Evolutionary conservation across 2,329 filamentous ascomycete species (phyloP).

Genomic region (Cladosporium phlei): DNA sequence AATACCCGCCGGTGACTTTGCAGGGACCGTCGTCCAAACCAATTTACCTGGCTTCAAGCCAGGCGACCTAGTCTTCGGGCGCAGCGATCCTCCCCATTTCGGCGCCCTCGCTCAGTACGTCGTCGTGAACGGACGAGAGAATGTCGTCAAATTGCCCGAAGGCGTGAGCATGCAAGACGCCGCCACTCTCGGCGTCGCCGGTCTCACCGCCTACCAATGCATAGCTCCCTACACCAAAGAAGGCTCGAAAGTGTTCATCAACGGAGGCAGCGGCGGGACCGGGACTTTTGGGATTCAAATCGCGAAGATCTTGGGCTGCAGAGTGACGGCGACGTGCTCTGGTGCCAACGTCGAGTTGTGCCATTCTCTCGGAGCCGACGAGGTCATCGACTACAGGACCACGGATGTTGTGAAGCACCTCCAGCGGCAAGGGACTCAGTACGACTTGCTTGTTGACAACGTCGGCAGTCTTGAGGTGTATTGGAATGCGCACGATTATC

Average conservation of each 20-base stretch:
- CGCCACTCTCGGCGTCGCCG: constrained; percentile 35
- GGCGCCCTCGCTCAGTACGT: constrained; percentile 38
- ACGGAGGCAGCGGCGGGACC: constrained; percentile 59
- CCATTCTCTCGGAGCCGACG: constrained; percentile 57
- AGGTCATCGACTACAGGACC: constrained; percentile 57
- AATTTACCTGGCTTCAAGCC: constrained; percentile 27
- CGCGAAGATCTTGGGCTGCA: constrained; percentile 56
- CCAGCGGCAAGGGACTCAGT: constrained; percentile 43
- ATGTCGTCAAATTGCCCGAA: constrained; percentile 30
- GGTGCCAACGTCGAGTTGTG: constrained; percentile 54
- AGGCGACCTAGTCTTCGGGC: constrained; percentile 40
- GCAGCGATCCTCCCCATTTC: constrained; percentile 28
- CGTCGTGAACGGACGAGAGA: constrained; percentile 21
- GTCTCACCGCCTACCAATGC: constrained; percentile 37
- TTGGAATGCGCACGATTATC: constrained; percentile 48
- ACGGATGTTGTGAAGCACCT: constrained; percentile 46
- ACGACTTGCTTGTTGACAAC: constrained; percentile 55
- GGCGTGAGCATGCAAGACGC: constrained; percentile 34
- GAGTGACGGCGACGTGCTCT: constrained; percentile 58
- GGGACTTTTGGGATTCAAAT: constrained; percentile 60
- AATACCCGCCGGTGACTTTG: constrained; percentile 49
- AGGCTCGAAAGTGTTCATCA: constrained; percentile 56
- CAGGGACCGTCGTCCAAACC: constrained; percentile 44
- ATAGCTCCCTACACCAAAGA: constrained; percentile 34
- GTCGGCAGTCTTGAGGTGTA: constrained; percentile 50